A percentile compares a stretch with the other conserved stretches of the same genome.
Evolutionary conservation across 345 rosid genomes (phyloP).

Genomic region (Noccaea bulbosa): DNA sequence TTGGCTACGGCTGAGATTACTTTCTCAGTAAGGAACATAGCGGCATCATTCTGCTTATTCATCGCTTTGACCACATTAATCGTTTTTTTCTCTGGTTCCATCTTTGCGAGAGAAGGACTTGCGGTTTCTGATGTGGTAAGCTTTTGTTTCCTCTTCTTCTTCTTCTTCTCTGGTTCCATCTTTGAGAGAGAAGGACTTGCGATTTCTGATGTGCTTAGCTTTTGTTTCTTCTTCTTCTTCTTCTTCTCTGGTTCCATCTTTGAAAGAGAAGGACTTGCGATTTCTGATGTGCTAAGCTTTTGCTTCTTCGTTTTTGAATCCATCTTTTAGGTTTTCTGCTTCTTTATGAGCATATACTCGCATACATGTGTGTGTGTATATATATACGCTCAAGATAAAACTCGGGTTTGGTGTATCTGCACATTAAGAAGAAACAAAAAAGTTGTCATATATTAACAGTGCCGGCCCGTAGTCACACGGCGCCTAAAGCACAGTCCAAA

Average conservation of each 20-base stretch:
- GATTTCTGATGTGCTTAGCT: too few relatives aligned
- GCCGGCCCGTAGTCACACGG: too few relatives aligned
- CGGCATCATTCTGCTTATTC: constrained; percentile 29
- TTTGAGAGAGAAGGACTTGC: too few relatives aligned
- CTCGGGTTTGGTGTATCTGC: not conserved
- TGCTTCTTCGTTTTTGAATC: constrained; percentile 9
- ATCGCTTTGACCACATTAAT: not conserved
- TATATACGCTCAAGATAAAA: not conserved
- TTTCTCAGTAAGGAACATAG: constrained; percentile 20
- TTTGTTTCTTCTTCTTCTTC: too few relatives aligned
- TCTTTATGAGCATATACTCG: not conserved
- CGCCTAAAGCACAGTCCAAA: too few relatives aligned
- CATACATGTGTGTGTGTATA: not conserved
- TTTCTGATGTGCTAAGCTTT: constrained; percentile 22
- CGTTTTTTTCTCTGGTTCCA: not conserved
- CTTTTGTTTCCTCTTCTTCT: too few relatives aligned
- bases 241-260: too few relatives aligned
- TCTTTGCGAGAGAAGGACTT: constrained; percentile 5
- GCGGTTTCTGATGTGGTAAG: not conserved
- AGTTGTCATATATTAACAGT: too few relatives aligned
- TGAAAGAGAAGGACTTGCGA: too few relatives aligned
- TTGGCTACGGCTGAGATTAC: constrained; percentile 15
- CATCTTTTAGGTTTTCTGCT: constrained; percentile 11
- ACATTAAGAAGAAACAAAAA: too few relatives aligned
- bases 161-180: not conserved